Evolutionary conservation across 2,329 filamentous ascomycete genomes (phyloP), one percentile per base, ranked within the genome.

Genomic region (Leptosphaerulina australis): DNA sequence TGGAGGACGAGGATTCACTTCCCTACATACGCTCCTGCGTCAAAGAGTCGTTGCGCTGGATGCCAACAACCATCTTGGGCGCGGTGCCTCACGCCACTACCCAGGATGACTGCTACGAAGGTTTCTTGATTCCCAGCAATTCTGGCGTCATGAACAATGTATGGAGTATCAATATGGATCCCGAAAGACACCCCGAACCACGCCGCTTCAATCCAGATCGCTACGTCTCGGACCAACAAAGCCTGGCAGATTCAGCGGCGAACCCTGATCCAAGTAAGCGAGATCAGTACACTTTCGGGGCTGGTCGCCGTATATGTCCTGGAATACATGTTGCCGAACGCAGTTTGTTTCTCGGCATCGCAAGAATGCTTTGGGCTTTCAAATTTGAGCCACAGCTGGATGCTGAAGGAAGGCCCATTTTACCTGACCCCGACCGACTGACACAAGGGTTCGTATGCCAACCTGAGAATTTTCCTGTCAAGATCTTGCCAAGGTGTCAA

Each of bases 161-260:
- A 0, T 76, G 72, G 72, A 37, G 25, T 9, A 33, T 55, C 2
- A 56, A 61, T 4, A 63, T 55, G 61, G 79, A 84, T 51, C 68
- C 73, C 2, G 56, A 67, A 1, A 70, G 76, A 2, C 70, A 76
- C 54, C 56, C 71, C 0, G 64, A 79, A 15, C 79, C 79, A 0
- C 59, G 70, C 2, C 55, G 40, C 2, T 81, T 81, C 55, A 59
- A 79, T 39, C 78, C 79, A 0, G 69, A 68, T 2, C 69, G 77
- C 2, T 79, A 60, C 44, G n/a, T 35, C 3, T 5, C 9, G 5
- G 35, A 38, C 21, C 25, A 7, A 10, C 11, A 15, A 15, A 26
- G 21, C 3, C 12, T 22, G 7, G 7, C 6, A 5, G 35, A 38
- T 15, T 25, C 35, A 17, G 35, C 35, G 5, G 15, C 14, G 21